Evolutionary conservation across 73 alveolate genomes (phyloP).

Genomic region (Vitrella brassicaformis): DNA sequence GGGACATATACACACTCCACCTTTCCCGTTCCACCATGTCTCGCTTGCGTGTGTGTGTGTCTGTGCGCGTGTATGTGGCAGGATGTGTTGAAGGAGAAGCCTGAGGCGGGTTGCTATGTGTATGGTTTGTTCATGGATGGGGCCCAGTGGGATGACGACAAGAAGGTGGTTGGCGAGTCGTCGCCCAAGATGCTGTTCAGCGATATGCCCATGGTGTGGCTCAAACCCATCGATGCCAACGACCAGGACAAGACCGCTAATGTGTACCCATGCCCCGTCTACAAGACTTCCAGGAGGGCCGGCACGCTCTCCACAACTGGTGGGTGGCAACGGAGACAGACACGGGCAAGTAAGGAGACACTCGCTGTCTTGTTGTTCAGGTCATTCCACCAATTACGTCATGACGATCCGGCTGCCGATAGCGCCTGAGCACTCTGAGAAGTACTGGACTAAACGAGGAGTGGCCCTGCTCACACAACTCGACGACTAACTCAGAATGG

Average conservation of each 20-base stretch:
- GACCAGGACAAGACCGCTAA: conserved; percentile 13
- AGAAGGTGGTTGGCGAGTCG: conserved; percentile 78
- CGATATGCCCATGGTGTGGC: conserved; percentile 92
- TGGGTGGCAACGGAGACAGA: too few species aligned
- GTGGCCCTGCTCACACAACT: conserved; percentile 71
- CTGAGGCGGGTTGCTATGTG: conserved; percentile 84
- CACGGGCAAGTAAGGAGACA: too few species aligned
- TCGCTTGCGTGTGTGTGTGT: neutral
- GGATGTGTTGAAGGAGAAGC: conserved; percentile 59
- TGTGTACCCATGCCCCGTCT: conserved; percentile 81
- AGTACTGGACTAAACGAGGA: conserved; percentile 33
- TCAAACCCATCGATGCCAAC: conserved; percentile 74
- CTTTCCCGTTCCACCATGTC: too few species aligned
- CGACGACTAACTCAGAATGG: conserved; percentile 81
- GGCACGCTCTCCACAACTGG: conserved; percentile 30
- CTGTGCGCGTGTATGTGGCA: conserved; percentile 8
- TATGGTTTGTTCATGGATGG: conserved; percentile 91
- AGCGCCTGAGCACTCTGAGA: conserved; percentile 18
- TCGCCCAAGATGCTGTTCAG: conserved; percentile 89
- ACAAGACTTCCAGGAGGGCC: conserved; percentile 82
- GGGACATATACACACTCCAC: too few species aligned
- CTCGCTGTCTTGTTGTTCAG: too few species aligned
- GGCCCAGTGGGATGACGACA: conserved; percentile 87
- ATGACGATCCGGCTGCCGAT: conserved; percentile 22
- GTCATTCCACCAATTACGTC: conserved; percentile 90